phyloP scores from a whole-genome alignment of 2,329 filamentous ascomycete genomes.

The Epichloe sibirici region DNA sequence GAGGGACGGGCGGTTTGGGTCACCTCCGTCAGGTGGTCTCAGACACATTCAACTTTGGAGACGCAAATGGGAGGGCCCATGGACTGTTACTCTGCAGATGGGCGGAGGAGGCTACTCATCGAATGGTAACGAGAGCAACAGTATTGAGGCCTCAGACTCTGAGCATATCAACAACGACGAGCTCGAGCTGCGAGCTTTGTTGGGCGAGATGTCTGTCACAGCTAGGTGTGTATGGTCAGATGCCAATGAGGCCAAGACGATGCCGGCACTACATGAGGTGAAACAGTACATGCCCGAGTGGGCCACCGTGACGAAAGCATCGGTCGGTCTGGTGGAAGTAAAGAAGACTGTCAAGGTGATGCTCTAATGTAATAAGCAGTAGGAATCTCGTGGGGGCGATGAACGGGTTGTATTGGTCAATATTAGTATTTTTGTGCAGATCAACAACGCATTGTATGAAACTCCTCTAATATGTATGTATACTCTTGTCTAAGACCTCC shows the following conservation, averaged over 20 bases:
- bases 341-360: constrained; percentile 52
- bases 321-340: constrained; percentile 72
- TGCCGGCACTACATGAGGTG: constrained; percentile 77
- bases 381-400: not conserved
- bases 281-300: constrained; percentile 65
- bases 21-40: constrained; percentile 49
- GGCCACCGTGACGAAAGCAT: constrained; percentile 63
- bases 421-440: not conserved
- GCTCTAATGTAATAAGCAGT: constrained; percentile 15
- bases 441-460: not conserved
- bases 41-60: constrained; percentile 69
- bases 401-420: no score
- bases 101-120: constrained; percentile 6
- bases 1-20: constrained; percentile 53
- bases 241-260: constrained; percentile 55
- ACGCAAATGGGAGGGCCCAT: constrained; percentile 63
- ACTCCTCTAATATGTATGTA: no score
- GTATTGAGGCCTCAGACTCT: not conserved
- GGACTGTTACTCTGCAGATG: constrained; percentile 44
- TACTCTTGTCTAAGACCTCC: no score
- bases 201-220: constrained; percentile 40
- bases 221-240: constrained; percentile 84
- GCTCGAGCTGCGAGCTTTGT: constrained; percentile 6
- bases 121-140: not conserved
- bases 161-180: constrained; percentile 6